Conservation (phyloP, 2,329 filamentous ascomycete species). For the Mariannaea sp. region DNA sequence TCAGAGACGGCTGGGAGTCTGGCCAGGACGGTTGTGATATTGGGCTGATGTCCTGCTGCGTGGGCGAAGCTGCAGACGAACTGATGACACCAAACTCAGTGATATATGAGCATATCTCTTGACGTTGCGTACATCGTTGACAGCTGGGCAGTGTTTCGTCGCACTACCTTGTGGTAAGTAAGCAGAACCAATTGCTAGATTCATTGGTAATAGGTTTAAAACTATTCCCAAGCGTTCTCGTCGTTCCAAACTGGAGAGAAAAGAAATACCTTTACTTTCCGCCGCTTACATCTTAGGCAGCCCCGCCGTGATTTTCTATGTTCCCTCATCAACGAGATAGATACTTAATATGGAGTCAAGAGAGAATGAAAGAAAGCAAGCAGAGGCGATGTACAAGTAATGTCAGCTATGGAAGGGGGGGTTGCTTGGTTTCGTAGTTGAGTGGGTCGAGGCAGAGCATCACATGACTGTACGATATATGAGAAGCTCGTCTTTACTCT, state of each 20-base stretch:
- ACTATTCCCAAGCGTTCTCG: background rate
- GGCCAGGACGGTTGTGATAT: background rate
- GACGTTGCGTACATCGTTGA: slow-evolving; percentile 13
- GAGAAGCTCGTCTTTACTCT: too few relatives aligned
- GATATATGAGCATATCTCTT: slow-evolving; percentile 20
- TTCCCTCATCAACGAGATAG: slow-evolving; percentile 4
- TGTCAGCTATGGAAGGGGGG: background rate
- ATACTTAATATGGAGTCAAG: background rate
- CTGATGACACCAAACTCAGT: slow-evolving; percentile 8
- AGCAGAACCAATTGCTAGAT: background rate
- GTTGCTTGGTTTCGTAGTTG: background rate
- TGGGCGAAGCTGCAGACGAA: background rate
- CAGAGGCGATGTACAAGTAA: too few relatives aligned
- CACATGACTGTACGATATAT: too few relatives aligned
- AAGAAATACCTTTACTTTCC: slow-evolving; percentile 22
- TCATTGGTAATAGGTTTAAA: background rate
- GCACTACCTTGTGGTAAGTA: too few relatives aligned
- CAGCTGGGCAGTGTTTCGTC: slow-evolving; percentile 25
- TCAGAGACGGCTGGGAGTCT: background rate
- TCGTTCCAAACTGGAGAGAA: background rate
- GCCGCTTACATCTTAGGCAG: slow-evolving; percentile 21
- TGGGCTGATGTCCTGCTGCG: background rate
- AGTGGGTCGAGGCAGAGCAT: background rate
- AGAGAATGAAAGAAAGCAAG: background rate
- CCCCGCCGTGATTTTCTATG: slow-evolving; percentile 24